These are phyloP conservation scores for Avena eriantha DNA, from an alignment of 176 grass and related monocot species.

Conservation along the genomic window DNA sequence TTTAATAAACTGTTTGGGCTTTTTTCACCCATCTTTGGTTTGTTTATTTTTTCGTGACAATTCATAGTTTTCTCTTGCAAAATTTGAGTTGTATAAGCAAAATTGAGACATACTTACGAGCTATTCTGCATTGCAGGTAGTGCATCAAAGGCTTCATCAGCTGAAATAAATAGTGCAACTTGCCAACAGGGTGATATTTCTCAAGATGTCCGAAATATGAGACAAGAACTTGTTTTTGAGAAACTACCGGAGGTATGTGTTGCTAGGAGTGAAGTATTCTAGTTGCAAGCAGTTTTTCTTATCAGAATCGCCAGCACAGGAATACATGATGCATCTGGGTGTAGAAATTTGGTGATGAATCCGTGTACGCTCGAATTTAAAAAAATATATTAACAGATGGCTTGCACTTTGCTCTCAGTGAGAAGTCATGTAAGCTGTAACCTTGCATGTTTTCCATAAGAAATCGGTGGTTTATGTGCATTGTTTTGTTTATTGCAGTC, in stretches of 20 bases:
- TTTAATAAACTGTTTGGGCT: too few species aligned
- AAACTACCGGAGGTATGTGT: conserved; percentile 1
- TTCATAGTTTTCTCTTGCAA: not conserved
- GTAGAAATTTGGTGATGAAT: not conserved
- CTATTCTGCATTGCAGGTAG: not conserved
- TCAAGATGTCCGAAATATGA: not conserved
- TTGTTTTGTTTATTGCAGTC: not conserved
- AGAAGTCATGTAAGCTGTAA: too few species aligned
- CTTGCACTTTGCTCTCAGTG: too few species aligned
- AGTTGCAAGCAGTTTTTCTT: not conserved
- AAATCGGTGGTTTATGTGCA: not conserved
- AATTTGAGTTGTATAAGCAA: not conserved
- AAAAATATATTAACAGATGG: too few species aligned
- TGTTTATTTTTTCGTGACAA: not conserved
- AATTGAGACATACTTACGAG: not conserved
- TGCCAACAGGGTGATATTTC: not conserved
- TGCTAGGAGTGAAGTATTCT: not conserved
- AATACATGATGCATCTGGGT: not conserved
- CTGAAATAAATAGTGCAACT: not conserved
- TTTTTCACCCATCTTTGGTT: not conserved
- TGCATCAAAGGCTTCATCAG: not conserved
- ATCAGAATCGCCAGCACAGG: not conserved
- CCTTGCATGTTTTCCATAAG: too few species aligned
- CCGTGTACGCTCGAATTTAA: not conserved
- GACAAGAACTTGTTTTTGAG: not conserved